Evolutionary conservation across 2,329 filamentous ascomycete species (phyloP).

Genomic region (Hypoxylon sp.): DNA sequence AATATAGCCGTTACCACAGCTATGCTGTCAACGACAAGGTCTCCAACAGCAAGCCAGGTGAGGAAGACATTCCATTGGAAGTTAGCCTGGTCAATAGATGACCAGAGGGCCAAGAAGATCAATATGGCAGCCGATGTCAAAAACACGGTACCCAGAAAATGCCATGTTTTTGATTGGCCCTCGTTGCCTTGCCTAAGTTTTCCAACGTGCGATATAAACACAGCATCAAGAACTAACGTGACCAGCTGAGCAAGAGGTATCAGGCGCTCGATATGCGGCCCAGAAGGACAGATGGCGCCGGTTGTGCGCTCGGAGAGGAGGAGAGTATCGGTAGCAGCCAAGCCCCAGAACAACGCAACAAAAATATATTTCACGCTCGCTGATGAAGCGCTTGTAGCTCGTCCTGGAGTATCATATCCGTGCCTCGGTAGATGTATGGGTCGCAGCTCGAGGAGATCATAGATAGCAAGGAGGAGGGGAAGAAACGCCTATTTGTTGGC

Average conservation of each 20-base stretch:
- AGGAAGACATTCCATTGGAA: constrained; percentile 54
- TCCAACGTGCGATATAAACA: constrained; percentile 51
- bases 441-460: constrained; percentile 44
- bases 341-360: constrained; percentile 54
- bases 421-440: constrained; percentile 48
- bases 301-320: constrained; percentile 48
- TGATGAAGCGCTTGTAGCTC: constrained; percentile 16
- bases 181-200: constrained; percentile 51
- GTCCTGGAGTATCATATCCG: constrained; percentile 36
- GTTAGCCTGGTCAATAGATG: constrained; percentile 50
- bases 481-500: constrained; percentile 52
- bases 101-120: constrained; percentile 50
- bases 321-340: constrained; percentile 52
- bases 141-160: constrained; percentile 44
- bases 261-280: constrained; percentile 49
- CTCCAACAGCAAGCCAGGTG: constrained; percentile 49
- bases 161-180: constrained; percentile 47
- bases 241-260: constrained; percentile 53
- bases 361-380: constrained; percentile 43
- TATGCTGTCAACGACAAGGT: constrained; percentile 54
- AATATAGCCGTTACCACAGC: constrained; percentile 48
- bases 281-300: constrained; percentile 53
- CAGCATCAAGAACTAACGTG: constrained; percentile 53
- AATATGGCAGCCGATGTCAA: constrained; percentile 48
- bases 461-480: constrained; percentile 50